A percentile compares a stretch with the other conserved stretches of the same genome.
These are phyloP conservation scores for Zygotorulaspora florentina DNA, from an alignment of 805 yeast genomes.

Conservation along the genomic window DNA sequence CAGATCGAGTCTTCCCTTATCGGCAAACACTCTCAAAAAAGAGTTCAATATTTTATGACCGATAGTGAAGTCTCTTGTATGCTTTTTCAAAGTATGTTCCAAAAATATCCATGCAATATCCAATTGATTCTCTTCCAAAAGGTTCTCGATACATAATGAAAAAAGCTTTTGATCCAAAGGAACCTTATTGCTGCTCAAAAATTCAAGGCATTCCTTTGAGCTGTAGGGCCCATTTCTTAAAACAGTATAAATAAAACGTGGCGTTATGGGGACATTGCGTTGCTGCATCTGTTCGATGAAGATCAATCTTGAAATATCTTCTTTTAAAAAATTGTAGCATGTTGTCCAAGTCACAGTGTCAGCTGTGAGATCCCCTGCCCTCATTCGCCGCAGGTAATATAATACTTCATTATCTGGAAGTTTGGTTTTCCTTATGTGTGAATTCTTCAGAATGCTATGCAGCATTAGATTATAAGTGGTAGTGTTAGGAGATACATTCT, in stretches of 20 bases:
- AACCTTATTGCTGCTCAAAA: constrained; percentile 24
- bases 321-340: constrained; percentile 33
- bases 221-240: constrained; percentile 20
- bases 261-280: constrained; percentile 33
- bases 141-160: constrained; percentile 25
- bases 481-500: constrained; percentile 34
- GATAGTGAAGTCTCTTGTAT: constrained; percentile 10
- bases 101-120: constrained; percentile 32
- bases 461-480: constrained; percentile 40
- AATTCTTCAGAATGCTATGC: constrained; percentile 28
- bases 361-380: constrained; percentile 24
- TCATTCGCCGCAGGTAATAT: constrained; percentile 35
- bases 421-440: constrained; percentile 29
- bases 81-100: constrained; percentile 15
- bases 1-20: constrained; percentile 37
- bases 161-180: constrained; percentile 26
- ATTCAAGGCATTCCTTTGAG: constrained; percentile 22
- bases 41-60: constrained; percentile 27
- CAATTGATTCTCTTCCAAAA: constrained; percentile 28
- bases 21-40: constrained; percentile 32
- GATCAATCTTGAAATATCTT: constrained; percentile 32
- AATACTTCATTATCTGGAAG: constrained; percentile 27
- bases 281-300: constrained; percentile 34
- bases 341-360: constrained; percentile 40
- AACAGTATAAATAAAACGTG: constrained; percentile 26